phyloP scores from a whole-genome alignment of 305 asterid genomes.

The Fraxinus latifolia region DNA sequence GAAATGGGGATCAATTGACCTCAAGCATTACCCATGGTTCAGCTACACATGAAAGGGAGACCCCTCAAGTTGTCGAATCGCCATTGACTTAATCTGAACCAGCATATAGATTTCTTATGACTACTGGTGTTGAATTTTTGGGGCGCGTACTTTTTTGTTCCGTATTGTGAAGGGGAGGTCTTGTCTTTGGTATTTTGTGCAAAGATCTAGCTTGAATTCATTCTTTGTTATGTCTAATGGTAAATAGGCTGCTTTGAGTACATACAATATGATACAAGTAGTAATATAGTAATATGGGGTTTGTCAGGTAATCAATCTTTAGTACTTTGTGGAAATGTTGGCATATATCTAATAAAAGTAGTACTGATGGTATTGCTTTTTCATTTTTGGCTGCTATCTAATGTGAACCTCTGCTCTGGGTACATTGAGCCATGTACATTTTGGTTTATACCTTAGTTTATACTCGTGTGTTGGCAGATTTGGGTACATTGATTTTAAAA shows the following conservation, averaged over 20 bases:
- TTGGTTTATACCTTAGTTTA: background rate
- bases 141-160: background rate
- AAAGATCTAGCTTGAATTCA: conserved; percentile 14
- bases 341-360: conserved; percentile 7
- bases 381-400: background rate
- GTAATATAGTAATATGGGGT: background rate
- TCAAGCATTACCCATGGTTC: background rate
- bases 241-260: conserved; percentile 20
- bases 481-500: background rate
- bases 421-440: background rate
- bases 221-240: conserved; percentile 24
- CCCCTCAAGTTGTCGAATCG: background rate
- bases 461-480: background rate
- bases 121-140: conserved; percentile 1
- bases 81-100: background rate
- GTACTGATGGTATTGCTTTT: background rate
- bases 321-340: conserved; percentile 18
- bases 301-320: background rate
- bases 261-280: conserved; percentile 19
- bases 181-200: background rate
- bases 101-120: background rate
- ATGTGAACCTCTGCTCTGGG: background rate
- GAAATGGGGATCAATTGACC: background rate
- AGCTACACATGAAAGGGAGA: background rate
- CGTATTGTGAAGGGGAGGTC: background rate